Evolutionary conservation across 768 basidiomycete genomes (phyloP).

Genomic region (Hygrocybe punicea): DNA sequence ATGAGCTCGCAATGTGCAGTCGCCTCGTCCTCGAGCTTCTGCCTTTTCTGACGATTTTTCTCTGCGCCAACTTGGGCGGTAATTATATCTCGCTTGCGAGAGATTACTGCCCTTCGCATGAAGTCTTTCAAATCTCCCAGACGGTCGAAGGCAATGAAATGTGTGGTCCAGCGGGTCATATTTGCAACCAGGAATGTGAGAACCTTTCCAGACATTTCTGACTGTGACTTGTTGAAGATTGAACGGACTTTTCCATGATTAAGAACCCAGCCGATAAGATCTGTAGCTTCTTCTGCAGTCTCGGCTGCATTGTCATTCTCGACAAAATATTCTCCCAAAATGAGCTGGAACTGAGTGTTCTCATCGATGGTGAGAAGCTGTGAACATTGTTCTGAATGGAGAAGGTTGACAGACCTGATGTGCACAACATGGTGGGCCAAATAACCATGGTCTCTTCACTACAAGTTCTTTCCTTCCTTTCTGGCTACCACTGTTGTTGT

Average conservation of each 20-base stretch:
- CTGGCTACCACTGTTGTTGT: constrained; percentile 28
- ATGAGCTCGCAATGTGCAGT: constrained; percentile 20
- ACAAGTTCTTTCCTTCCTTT: constrained; percentile 22
- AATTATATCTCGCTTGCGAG: constrained; percentile 18
- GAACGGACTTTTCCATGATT: constrained; percentile 24
- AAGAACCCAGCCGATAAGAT: constrained; percentile 26
- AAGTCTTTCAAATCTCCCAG: constrained; percentile 21
- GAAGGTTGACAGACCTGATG: too few relatives aligned
- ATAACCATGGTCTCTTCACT: constrained; percentile 10
- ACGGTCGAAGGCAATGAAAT: constrained; percentile 24
- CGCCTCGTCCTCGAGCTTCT: constrained; percentile 12
- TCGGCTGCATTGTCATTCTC: constrained; percentile 17
- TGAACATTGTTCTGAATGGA: too few relatives aligned
- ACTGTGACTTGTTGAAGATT: constrained; percentile 23
- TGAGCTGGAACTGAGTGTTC: constrained; percentile 21
- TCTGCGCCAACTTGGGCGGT: constrained; percentile 27
- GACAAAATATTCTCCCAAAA: constrained; percentile 23
- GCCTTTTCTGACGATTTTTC: constrained; percentile 22
- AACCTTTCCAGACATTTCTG: constrained; percentile 12
- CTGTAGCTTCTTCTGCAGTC: constrained; percentile 24
- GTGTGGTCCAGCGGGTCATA: constrained; percentile 29
- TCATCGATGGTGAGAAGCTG: too few relatives aligned
- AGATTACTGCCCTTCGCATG: constrained; percentile 19
- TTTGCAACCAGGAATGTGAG: constrained; percentile 26
- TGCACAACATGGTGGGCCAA: too few relatives aligned